These are phyloP conservation scores for Epichloe sylvatica DNA, from an alignment of 2,329 filamentous ascomycete genomes.

Conservation along the genomic window DNA sequence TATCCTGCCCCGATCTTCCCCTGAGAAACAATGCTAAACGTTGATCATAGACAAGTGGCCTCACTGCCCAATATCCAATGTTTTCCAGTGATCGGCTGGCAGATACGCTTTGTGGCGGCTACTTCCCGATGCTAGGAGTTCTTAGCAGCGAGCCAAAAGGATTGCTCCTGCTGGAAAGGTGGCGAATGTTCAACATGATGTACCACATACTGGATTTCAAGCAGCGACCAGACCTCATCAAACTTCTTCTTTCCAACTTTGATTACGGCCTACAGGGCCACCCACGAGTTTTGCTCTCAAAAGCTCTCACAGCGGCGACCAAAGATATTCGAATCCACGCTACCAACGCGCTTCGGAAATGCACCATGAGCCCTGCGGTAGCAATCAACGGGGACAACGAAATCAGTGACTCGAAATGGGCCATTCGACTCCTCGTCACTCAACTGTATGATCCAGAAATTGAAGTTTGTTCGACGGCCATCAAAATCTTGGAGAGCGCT, in stretches of 20 bases:
- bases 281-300: slow-evolving; percentile 81
- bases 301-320: slow-evolving; percentile 79
- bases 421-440: slow-evolving; percentile 90
- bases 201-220: slow-evolving; percentile 93
- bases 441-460: slow-evolving; percentile 96
- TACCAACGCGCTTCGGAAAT: slow-evolving; percentile 75
- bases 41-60: slow-evolving; percentile 43
- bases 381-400: slow-evolving; percentile 25
- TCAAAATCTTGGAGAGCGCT: slow-evolving; percentile 94
- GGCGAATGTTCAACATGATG: slow-evolving; percentile 99
- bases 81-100: slow-evolving; percentile 75
- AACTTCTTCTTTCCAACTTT: slow-evolving; percentile 75
- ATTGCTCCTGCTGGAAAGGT: slow-evolving; percentile 78
- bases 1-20: background rate
- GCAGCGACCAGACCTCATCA: slow-evolving; percentile 81
- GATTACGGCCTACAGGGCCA: slow-evolving; percentile 85
- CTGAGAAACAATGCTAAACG: slow-evolving; percentile 6
- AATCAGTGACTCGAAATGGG: slow-evolving; percentile 73
- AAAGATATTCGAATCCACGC: slow-evolving; percentile 86
- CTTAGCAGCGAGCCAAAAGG: slow-evolving; percentile 73
- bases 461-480: slow-evolving; percentile 87
- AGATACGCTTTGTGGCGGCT: slow-evolving; percentile 81
- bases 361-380: slow-evolving; percentile 44
- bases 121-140: slow-evolving; percentile 83
- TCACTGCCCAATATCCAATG: slow-evolving; percentile 72